Conservation (phyloP, 1,139 yeast species). For the Yamadazyma dendronema region DNA sequence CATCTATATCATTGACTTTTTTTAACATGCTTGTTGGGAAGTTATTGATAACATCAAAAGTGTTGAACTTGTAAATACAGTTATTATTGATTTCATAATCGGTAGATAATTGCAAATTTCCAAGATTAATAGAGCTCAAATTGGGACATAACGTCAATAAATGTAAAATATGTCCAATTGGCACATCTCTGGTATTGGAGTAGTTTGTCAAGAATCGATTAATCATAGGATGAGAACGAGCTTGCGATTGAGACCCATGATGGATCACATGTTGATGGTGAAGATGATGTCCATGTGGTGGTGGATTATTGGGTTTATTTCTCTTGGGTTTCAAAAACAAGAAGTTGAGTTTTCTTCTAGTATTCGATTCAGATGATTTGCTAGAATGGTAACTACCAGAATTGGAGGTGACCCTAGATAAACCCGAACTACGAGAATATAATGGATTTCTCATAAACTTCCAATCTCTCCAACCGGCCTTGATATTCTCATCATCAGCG, state of each 20-base stretch:
- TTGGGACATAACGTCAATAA: slow-evolving; percentile 60
- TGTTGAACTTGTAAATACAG: slow-evolving; percentile 33
- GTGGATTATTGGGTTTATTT: slow-evolving; percentile 5
- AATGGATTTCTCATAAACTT: slow-evolving; percentile 69
- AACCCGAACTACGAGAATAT: slow-evolving; percentile 32
- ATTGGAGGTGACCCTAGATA: slow-evolving; percentile 28
- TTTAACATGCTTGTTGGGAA: slow-evolving; percentile 31
- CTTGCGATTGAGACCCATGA: neutral
- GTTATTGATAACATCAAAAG: slow-evolving; percentile 40
- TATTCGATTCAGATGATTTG: slow-evolving; percentile 9
- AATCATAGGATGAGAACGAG: slow-evolving; percentile 51
- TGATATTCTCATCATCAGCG: slow-evolving; percentile 18
- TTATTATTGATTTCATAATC: slow-evolving; percentile 53
- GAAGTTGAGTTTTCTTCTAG: slow-evolving; percentile 12
- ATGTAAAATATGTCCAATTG: slow-evolving; percentile 66
- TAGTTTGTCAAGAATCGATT: slow-evolving; percentile 57
- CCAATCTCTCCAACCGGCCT: slow-evolving; percentile 90
- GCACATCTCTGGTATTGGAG: slow-evolving; percentile 61
- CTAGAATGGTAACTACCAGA: slow-evolving; percentile 17
- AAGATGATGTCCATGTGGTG: slow-evolving; percentile 4
- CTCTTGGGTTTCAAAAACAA: slow-evolving; percentile 20
- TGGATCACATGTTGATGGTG: slow-evolving; percentile 5
- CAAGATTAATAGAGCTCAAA: slow-evolving; percentile 47
- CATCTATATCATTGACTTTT: slow-evolving; percentile 13
- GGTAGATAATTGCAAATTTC: slow-evolving; percentile 52